phyloP scores from a whole-genome alignment of 805 yeast genomes.

The Metschnikowia hibisci region DNA sequence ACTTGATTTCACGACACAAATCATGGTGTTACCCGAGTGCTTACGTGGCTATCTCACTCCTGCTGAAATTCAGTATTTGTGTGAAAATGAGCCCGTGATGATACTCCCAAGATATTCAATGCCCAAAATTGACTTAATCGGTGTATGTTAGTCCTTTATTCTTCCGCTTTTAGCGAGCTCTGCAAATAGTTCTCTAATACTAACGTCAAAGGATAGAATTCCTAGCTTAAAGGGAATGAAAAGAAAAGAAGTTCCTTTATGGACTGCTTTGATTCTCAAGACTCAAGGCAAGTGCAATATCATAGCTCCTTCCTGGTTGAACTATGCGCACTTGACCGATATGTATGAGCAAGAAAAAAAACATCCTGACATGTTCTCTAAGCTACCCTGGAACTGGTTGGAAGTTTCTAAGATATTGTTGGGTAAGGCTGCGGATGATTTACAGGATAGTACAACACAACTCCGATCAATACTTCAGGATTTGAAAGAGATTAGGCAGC shows the following conservation, averaged over 20 bases:
- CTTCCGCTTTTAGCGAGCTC: neutral
- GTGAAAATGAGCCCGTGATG: conserved; percentile 71
- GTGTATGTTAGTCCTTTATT: conserved; percentile 37
- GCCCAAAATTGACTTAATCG: conserved; percentile 61
- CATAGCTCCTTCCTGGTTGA: conserved; percentile 84
- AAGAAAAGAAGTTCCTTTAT: conserved; percentile 68
- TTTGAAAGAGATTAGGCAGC: conserved; percentile 73
- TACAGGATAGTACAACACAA: conserved; percentile 66
- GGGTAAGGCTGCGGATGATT: conserved; percentile 71
- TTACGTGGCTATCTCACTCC: conserved; percentile 52
- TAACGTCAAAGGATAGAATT: conserved; percentile 38
- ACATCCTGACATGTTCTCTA: conserved; percentile 55
- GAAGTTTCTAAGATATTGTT: conserved; percentile 71
- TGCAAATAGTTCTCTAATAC: neutral
- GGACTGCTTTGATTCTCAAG: conserved; percentile 83
- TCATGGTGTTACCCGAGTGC: conserved; percentile 16
- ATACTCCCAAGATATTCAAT: conserved; percentile 77
- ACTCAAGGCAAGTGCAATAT: conserved; percentile 83
- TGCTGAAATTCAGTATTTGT: conserved; percentile 74
- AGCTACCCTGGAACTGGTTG: conserved; percentile 85
- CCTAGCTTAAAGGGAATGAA: conserved; percentile 66
- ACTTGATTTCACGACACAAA: neutral
- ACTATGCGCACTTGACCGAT: conserved; percentile 47
- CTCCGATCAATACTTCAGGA: conserved; percentile 74
- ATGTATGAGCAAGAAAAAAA: conserved; percentile 65